Evolutionary conservation across 2,329 filamentous ascomycete genomes (phyloP).

Genomic region (Parastagonospora avenae): DNA sequence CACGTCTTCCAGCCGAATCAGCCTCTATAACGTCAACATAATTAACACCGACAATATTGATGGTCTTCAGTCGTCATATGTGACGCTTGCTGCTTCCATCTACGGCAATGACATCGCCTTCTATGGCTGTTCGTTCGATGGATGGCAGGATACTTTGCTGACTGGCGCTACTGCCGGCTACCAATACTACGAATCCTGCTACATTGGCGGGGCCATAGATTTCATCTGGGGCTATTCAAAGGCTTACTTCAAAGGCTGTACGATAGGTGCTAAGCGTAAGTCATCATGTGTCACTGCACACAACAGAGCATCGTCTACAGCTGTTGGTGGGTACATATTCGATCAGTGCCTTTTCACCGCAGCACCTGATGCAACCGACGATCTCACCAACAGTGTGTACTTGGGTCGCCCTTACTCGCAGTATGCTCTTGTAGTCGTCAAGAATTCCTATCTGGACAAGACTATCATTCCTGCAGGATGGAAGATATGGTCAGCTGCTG

Average conservation of each 20-base stretch:
- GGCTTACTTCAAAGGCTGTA: slow-evolving; percentile 57
- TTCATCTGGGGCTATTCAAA: slow-evolving; percentile 61
- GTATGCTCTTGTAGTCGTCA: slow-evolving; percentile 56
- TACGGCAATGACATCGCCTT: slow-evolving; percentile 59
- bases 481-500: slow-evolving; percentile 58
- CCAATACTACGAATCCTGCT: slow-evolving; percentile 60
- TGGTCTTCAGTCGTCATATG: slow-evolving; percentile 48
- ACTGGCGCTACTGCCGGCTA: slow-evolving; percentile 50
- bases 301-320: slow-evolving; percentile 22
- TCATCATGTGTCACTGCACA: slow-evolving; percentile 39
- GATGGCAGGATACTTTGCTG: slow-evolving; percentile 59
- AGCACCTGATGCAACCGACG: slow-evolving; percentile 38
- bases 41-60: slow-evolving; percentile 39
- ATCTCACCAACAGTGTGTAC: slow-evolving; percentile 49
- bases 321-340: slow-evolving; percentile 57
- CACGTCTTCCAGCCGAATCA: slow-evolving; percentile 55
- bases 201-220: slow-evolving; percentile 63
- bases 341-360: slow-evolving; percentile 55
- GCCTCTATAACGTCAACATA: slow-evolving; percentile 66
- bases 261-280: slow-evolving; percentile 50
- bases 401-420: slow-evolving; percentile 58
- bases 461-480: slow-evolving; percentile 65
- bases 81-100: slow-evolving; percentile 59
- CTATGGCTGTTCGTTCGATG: slow-evolving; percentile 60
- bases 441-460: slow-evolving; percentile 55